These are phyloP conservation scores for Calocybe cyanea DNA, from an alignment of 768 basidiomycete genomes.

Conservation along the genomic window DNA sequence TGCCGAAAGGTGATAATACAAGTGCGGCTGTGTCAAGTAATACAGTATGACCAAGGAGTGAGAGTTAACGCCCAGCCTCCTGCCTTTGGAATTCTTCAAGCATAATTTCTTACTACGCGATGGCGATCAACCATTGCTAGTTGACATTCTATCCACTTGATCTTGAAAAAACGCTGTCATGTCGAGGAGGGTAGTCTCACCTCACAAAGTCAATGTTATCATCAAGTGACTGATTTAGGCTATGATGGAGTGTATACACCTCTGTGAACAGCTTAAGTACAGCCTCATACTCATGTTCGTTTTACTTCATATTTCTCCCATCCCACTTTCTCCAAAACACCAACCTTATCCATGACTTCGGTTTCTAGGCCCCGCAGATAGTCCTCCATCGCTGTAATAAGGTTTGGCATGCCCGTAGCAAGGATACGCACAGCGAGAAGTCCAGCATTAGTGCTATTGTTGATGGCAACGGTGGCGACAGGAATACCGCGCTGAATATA, in stretches of 20 bases:
- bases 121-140: too few species aligned
- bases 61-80: too few species aligned
- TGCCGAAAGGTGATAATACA: too few species aligned
- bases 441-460: slow-evolving; percentile 92
- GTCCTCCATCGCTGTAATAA: slow-evolving; percentile 63
- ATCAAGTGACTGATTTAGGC: slow-evolving; percentile 12
- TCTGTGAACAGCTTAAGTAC: background rate
- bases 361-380: slow-evolving; percentile 69
- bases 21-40: too few species aligned
- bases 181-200: slow-evolving; percentile 4
- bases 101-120: too few species aligned
- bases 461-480: slow-evolving; percentile 96
- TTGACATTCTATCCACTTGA: too few species aligned
- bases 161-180: background rate
- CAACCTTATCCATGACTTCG: slow-evolving; percentile 79
- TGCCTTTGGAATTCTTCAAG: too few species aligned
- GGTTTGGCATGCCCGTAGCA: slow-evolving; percentile 62
- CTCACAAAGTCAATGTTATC: too few species aligned
- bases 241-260: too few species aligned
- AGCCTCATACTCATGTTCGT: slow-evolving; percentile 16
- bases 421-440: slow-evolving; percentile 89
- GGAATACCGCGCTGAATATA: slow-evolving; percentile 82
- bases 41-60: too few species aligned
- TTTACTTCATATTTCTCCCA: slow-evolving; percentile 79
- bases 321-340: slow-evolving; percentile 70